Base-by-base conservation (phyloP, 495 filamentous ascomycete genomes). In the Sabuloglossum arenarium region DNA sequence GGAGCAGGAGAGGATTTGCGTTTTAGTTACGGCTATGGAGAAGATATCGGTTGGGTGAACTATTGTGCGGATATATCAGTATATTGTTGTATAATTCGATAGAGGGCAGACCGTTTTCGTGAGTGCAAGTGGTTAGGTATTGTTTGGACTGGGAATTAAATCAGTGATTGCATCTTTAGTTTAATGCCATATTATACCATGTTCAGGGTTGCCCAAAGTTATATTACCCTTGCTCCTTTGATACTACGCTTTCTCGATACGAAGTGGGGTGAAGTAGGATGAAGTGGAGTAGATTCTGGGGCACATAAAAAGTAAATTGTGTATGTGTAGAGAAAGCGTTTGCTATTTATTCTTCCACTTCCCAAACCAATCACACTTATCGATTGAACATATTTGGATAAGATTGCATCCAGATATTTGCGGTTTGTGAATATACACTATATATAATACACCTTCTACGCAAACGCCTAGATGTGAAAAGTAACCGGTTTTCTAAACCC, bases 41-140 rank as follows among this genome's bases (percentile, higher is more conserved):
- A 90, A 98, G 58, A 98, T 87, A 64, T 96, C 89, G 54, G 82
- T 81, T 39, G 80, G 72, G 68, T 96, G 91, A 58, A 86, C 56
- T 50, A 46, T 27, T 39, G 37, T 32, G 19, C 4, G 16, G n/a
- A 14, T 24, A 59, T 29, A 43, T 58, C 12, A 49, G 61, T 43
- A 53, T 43, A 12, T 31, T 30, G 28, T 10, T 5, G 34, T 3
- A 37, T 19, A 3, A 43, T 21, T 10, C 3, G 30, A 43, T 25
- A 37, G 43, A 56, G 27, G 12, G 60, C 73, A 61, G 65, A 86
- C 88, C 87, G 74, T 88, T 76, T 65, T 94, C 86, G 65, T 91
- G 76, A 12, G 88, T 88, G 70, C 94, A 86, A 57, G 80, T 81
- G 56, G 88, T 88, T 34, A 98, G 79, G 66, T 95, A 97, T 84